Base-by-base conservation (phyloP, 306 rosid genomes). In the Gastrolobium bilobum region DNA sequence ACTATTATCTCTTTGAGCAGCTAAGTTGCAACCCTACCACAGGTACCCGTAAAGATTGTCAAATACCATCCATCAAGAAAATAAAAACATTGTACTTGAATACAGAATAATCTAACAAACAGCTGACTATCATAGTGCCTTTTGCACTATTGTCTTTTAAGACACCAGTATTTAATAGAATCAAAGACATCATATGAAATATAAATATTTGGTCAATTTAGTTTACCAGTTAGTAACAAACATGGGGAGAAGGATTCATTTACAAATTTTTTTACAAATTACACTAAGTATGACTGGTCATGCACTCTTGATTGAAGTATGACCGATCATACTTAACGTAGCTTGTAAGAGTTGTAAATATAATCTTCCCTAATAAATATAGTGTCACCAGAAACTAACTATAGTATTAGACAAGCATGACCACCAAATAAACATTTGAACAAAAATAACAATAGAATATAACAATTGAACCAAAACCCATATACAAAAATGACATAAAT, bases 11-110 rank as follows among this genome's bases (percentile, higher is more conserved):
- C 94, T 95, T 74, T 89, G 97, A 73, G 91, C 94, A 84, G 83
- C 85, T 81, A 95, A 88, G 79, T 95, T 91, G 88, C 98, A 95
- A 59, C 99, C 98, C 99, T 95, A 83, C 9, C 34, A 59, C 42
- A 31, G 31, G 26, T 26, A 70, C 13, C 35, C 60, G 13, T 48
- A 64, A 26, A 82, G 42, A 61, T 71, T 68, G 48, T 37, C 78
- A 82, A 68, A 73, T 51, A 47, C 63, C 33, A 82, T 68, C 33
- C 40, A 52, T 30, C 3, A 60, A 58, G 33, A 44, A 56, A 33
- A 81, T 4, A 10, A 56, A 4, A 3, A 51, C 60, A n/a, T 5
- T 1, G 38, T 26, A 7, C 65, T 11, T 52, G 9, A 73, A 51
- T 5, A 26, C 44, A 62, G n/a, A 57, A 59, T 15, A 20, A 39